These are phyloP conservation scores for Kalanchoe fedtschenkoi DNA, from an alignment of 164 flowering plant species.

Conservation along the genomic window DNA sequence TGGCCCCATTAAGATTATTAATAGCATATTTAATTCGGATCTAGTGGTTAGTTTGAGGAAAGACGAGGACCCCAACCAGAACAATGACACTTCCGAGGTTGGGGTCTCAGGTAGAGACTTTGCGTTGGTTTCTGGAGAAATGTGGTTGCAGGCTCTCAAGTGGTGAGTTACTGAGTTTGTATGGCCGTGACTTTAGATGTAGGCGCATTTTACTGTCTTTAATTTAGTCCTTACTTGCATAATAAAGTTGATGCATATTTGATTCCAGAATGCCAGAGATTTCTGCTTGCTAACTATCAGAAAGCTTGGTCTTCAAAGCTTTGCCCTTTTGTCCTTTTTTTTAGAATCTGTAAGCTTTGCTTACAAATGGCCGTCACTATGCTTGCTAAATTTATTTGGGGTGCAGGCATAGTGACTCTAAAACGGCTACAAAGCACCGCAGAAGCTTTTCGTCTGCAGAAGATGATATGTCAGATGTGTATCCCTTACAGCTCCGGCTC, in stretches of 20 bases:
- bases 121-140: constrained; percentile 67
- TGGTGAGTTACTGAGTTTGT: constrained; percentile 69
- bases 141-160: constrained; percentile 90
- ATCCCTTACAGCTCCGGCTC: constrained; percentile 76
- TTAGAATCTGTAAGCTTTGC: no score
- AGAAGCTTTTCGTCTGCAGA: constrained; percentile 45
- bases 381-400: constrained; percentile 5
- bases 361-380: no score
- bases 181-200: background rate
- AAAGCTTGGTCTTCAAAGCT: background rate
- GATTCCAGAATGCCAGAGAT: no score
- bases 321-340: background rate
- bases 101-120: constrained; percentile 65
- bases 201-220: background rate
- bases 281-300: no score
- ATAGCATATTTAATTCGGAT: constrained; percentile 70
- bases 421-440: constrained; percentile 33
- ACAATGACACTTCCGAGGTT: constrained; percentile 36
- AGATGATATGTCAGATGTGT: constrained; percentile 73
- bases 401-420: constrained; percentile 71
- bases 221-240: no score
- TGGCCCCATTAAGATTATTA: constrained; percentile 77
- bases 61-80: constrained; percentile 38
- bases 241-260: no score
- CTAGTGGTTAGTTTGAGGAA: constrained; percentile 58